Base-by-base conservation (phyloP, 1,284 basidiomycete genomes). In the Hemileia vastatrix region DNA sequence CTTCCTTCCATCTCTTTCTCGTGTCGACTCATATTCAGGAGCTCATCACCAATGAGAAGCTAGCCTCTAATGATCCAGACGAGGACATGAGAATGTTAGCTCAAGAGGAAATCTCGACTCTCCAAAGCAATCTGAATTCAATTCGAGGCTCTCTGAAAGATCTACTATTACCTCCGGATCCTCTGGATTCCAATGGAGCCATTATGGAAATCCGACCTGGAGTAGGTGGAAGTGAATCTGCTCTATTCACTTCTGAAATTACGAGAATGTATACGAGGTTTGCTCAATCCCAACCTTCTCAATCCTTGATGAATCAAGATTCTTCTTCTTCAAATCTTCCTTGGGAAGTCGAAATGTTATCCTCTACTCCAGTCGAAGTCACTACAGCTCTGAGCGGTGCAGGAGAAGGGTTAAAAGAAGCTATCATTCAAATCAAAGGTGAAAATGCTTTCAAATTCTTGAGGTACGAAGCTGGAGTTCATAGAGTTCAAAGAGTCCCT, bases 401-500 rank as follows among this genome's bases (percentile, higher is more conserved):
- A 27, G 27, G 27, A n/a, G n/a, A n/a, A n/a, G n/a, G n/a, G n/a
- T n/a, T n/a, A n/a, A n/a, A n/a, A 69, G 91, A 95, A 68, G 88
- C 86, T 4, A 85, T 90, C 23, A 75, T 97, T 24, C 87, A 91
- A 70, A 78, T 93, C 8, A 85, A 85, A 67, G 90, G 88, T 0
- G 77, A 81, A 1, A 85, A 86, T 0, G 86, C 85, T 2, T 97
- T 87, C 72, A 90, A 92, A 61, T 77, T 80, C 1, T 74, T 97
- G 63, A 80, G 85, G 50, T 92, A 86, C 83, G 94, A 98, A 76
- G 90, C 87, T 61, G 95, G 94, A 3, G 91, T 97, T 0, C 94
- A 97, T 78, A 82, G 94, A 6, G 91, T 98, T 0, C 94, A 97
- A 78, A 79, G 95, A 27, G 87, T 97, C 0, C 95, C 94, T 0